These are phyloP conservation scores for Fusarium falciforme DNA, from an alignment of 2,329 filamentous ascomycete species.

Conservation along the genomic window DNA sequence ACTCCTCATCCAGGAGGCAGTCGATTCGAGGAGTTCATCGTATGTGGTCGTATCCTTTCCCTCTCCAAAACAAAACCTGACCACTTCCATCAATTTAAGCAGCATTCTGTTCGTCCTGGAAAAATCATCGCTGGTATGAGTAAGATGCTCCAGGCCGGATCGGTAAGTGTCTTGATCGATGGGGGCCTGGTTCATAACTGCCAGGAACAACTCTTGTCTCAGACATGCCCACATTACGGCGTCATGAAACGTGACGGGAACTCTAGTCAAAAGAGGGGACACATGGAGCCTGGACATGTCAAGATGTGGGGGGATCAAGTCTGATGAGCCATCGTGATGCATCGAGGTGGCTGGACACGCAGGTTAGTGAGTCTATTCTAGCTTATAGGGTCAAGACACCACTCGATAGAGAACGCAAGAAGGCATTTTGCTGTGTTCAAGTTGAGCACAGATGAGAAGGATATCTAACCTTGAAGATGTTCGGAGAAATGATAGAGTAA, in stretches of 20 bases:
- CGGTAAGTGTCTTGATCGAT: slow-evolving; percentile 7
- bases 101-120: slow-evolving; percentile 39
- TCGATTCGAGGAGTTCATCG: slow-evolving; percentile 32
- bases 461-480: neutral
- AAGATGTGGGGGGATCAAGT: neutral
- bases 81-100: slow-evolving; percentile 35
- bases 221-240: slow-evolving; percentile 22
- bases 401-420: neutral
- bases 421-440: neutral
- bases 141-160: neutral
- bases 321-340: neutral
- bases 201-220: slow-evolving; percentile 36
- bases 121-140: slow-evolving; percentile 25
- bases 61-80: slow-evolving; percentile 42
- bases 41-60: slow-evolving; percentile 32
- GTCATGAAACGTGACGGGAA: neutral
- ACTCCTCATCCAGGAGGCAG: slow-evolving; percentile 34
- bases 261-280: neutral
- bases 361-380: neutral
- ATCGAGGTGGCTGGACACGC: neutral
- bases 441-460: neutral
- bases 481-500: neutral
- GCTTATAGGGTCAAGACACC: too few species aligned
- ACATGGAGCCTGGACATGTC: neutral
- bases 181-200: slow-evolving; percentile 33